phyloP scores from a whole-genome alignment of 768 basidiomycete genomes.

The Xanthoconium stramineum region DNA sequence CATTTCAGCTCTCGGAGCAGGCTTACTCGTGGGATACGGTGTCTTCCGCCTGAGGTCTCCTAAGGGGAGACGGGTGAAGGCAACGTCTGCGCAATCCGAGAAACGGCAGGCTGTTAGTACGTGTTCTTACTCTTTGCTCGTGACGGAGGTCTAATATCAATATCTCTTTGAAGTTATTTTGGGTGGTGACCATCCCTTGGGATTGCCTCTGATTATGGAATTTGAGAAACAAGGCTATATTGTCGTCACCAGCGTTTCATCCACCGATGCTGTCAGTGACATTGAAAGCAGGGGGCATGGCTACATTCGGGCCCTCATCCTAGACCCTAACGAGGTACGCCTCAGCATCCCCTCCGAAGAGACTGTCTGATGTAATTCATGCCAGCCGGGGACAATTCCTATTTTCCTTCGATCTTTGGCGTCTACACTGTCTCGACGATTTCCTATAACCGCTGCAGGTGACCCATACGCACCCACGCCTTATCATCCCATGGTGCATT shows the following conservation, averaged over 20 bases:
- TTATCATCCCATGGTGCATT: constrained; percentile 68
- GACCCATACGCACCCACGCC: constrained; percentile 74
- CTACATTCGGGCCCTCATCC: constrained; percentile 75
- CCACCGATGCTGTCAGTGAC: constrained; percentile 57
- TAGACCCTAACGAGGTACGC: constrained; percentile 74
- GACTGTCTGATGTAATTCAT: constrained; percentile 5
- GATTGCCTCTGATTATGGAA: constrained; percentile 66
- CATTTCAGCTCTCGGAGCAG: constrained; percentile 56
- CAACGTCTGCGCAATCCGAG: constrained; percentile 32
- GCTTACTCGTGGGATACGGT: constrained; percentile 59
- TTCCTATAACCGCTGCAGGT: constrained; percentile 73
- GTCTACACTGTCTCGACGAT: constrained; percentile 76
- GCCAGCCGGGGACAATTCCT: constrained; percentile 66
- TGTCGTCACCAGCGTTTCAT: constrained; percentile 75
- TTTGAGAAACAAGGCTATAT: constrained; percentile 80
- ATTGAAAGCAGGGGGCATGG: constrained; percentile 70
- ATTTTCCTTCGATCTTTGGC: constrained; percentile 79
- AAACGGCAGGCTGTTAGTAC: constrained; percentile 46
- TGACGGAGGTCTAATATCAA: neutral
- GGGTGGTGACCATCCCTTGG: constrained; percentile 74
- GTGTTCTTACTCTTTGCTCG: constrained; percentile 9
- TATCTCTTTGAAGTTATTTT: constrained; percentile 55
- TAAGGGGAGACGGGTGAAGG: constrained; percentile 22
- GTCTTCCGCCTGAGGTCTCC: constrained; percentile 20
- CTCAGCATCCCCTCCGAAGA: neutral